Evolutionary conservation across 305 asterid genomes (phyloP).

Genomic region (Fraxinus paxiana): DNA sequence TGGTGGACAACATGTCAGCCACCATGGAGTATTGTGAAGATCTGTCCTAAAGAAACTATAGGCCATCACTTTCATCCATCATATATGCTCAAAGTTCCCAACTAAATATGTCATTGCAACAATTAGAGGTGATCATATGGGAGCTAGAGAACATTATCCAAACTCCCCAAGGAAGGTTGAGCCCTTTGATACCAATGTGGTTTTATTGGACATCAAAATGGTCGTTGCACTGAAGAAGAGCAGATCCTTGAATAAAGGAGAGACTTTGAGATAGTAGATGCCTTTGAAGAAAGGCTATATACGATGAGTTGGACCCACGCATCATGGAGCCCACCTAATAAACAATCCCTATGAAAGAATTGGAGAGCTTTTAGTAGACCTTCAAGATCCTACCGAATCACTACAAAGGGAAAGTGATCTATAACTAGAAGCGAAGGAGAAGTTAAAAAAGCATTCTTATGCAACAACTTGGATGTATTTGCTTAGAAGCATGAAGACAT

Average conservation of each 20-base stretch:
- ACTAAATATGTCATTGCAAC: no score
- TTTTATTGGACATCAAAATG: not conserved
- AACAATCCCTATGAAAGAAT: no score
- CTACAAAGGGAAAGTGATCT: no score
- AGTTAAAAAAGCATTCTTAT: no score
- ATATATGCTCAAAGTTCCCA: not conserved
- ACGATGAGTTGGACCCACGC: no score
- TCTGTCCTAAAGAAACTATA: not conserved
- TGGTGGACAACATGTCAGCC: not conserved
- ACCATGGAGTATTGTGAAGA: not conserved
- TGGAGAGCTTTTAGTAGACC: no score
- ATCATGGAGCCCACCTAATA: no score
- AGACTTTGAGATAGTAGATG: not conserved
- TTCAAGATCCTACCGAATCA: no score
- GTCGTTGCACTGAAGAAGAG: not conserved
- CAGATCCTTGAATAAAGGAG: not conserved
- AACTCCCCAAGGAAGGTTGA: not conserved
- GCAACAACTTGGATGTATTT: no score
- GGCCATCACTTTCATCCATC: not conserved
- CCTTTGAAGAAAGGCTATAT: not conserved
- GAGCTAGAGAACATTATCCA: not conserved
- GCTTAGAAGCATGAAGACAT: no score
- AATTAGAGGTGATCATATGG: no score
- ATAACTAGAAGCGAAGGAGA: no score
- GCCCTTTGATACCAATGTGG: not conserved